Evolutionary conservation across 306 rosid species (phyloP).

Genomic region (Medicago arabica): DNA sequence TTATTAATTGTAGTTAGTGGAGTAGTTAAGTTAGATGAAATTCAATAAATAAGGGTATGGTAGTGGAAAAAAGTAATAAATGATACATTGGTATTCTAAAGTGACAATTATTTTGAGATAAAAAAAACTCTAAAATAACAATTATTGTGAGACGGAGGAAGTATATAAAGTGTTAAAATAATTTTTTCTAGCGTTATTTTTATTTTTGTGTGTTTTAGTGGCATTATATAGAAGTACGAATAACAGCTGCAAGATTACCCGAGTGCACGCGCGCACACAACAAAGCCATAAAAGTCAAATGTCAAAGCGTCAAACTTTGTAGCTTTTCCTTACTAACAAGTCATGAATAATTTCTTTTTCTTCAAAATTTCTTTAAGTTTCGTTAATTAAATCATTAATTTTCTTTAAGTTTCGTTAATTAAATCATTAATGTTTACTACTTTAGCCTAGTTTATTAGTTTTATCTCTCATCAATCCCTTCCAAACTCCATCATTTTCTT

Average conservation of each 20-base stretch:
- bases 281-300: conserved; percentile 4
- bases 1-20: too few relatives aligned
- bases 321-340: background rate
- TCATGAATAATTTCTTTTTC: conserved; percentile 18
- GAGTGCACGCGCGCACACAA: background rate
- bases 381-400: background rate
- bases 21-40: too few relatives aligned
- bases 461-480: conserved; percentile 35
- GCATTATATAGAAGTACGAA: background rate
- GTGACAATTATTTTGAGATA: too few relatives aligned
- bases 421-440: conserved; percentile 37
- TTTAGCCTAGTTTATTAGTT: background rate
- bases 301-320: background rate
- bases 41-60: too few relatives aligned
- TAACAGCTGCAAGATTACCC: background rate
- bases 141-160: too few relatives aligned
- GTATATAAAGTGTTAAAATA: too few relatives aligned
- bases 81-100: too few relatives aligned
- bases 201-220: too few relatives aligned
- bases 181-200: too few relatives aligned
- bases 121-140: too few relatives aligned
- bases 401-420: conserved; percentile 29
- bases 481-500: conserved; percentile 44
- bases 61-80: too few relatives aligned
- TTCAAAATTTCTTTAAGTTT: background rate